Evolutionary conservation across 2,329 filamentous ascomycete genomes (phyloP).

Genomic region (Aschersonia sp.): DNA sequence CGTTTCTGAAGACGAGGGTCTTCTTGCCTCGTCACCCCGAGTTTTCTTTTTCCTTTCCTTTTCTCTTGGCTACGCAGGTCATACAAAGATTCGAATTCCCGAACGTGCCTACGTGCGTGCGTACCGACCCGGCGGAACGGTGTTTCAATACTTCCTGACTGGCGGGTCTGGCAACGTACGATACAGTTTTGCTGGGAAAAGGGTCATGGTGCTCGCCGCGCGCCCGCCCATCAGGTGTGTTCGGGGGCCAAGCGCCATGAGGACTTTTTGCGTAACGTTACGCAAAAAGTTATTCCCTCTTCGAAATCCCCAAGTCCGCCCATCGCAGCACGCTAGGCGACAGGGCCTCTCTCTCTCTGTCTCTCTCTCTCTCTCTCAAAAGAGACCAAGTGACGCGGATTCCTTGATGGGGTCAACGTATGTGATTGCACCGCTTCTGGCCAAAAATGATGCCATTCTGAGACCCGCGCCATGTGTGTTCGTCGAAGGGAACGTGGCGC

Average conservation of each 20-base stretch:
- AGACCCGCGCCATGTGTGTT: not conserved
- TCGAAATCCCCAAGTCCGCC: not conserved
- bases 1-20: too few species aligned
- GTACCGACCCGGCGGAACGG: constrained; percentile 3
- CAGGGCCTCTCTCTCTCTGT: too few species aligned
- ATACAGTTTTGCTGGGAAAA: too few species aligned
- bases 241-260: not conserved
- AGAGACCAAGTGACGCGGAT: too few species aligned
- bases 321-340: not conserved
- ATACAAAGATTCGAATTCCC: constrained; percentile 2
- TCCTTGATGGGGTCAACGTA: not conserved
- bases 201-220: too few species aligned
- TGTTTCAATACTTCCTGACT: constrained; percentile 2
- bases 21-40: not conserved
- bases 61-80: not conserved
- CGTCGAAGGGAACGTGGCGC: not conserved
- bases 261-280: constrained; percentile 1
- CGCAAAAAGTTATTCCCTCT: not conserved
- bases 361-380: too few species aligned
- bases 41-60: not conserved
- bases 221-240: too few species aligned
- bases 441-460: not conserved
- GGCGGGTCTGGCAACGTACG: not conserved
- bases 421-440: not conserved
- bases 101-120: not conserved